Percentiles rank a stretch among this genome's conserved stretches.
phyloP scores from a whole-genome alignment of 208 protist species.

The Trypanosoma conorhini region DNA sequence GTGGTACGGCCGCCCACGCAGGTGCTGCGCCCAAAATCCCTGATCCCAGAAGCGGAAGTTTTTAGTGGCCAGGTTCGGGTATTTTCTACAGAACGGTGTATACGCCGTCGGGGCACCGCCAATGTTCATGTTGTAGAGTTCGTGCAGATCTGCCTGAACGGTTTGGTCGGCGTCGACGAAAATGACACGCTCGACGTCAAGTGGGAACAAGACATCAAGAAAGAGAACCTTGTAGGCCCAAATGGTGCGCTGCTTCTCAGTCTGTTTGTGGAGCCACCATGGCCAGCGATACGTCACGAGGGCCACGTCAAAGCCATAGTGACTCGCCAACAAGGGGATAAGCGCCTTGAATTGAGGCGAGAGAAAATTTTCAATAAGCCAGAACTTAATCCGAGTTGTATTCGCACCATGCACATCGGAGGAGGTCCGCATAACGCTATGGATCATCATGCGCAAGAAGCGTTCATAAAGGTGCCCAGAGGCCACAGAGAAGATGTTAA shows the following conservation, averaged over 20 bases:
- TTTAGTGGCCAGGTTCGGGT: constrained; percentile 89
- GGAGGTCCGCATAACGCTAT: constrained; percentile 93
- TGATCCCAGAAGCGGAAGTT: constrained; percentile 93
- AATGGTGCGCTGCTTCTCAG: constrained; percentile 98
- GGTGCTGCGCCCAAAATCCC: constrained; percentile 96
- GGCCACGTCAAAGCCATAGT: constrained; percentile 94
- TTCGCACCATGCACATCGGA: constrained; percentile 75
- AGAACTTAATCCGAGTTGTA: constrained; percentile 98
- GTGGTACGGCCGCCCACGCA: constrained; percentile 96
- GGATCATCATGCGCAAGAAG: constrained; percentile 99
- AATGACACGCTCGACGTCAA: constrained; percentile 96
- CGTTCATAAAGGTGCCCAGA: constrained; percentile 99
- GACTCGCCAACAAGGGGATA: constrained; percentile 84
- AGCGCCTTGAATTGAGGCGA: constrained; percentile 96
- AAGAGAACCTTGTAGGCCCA: constrained; percentile 99
- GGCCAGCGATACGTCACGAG: constrained; percentile 99
- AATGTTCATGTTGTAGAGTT: constrained; percentile 98
- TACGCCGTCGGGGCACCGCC: constrained; percentile 93
- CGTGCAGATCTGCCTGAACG: constrained; percentile 69
- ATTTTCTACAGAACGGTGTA: constrained; percentile 96
- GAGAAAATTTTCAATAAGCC: constrained; percentile 98
- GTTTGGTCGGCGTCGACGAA: constrained; percentile 99
- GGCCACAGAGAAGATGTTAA: constrained; percentile 99
- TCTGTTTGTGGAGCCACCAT: constrained; percentile 95
- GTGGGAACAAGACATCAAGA: constrained; percentile 99